Percentiles rank a stretch among this genome's conserved stretches.
phyloP scores from a whole-genome alignment of 495 filamentous ascomycete species.

The Penicillium goetzii region DNA sequence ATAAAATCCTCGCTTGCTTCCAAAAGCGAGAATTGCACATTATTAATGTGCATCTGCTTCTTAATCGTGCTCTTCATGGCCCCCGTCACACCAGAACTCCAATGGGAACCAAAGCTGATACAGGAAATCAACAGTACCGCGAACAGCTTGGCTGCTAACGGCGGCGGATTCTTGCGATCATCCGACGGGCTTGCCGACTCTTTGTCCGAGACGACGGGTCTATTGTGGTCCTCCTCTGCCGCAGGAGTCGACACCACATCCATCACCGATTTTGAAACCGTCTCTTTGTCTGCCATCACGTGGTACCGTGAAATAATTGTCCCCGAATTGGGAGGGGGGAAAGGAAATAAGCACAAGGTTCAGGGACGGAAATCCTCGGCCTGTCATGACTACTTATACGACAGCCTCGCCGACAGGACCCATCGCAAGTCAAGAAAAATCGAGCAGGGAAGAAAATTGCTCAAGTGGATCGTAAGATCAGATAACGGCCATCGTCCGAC shows the following conservation, averaged over 20 bases:
- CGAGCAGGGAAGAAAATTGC: neutral
- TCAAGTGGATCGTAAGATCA: constrained; percentile 14
- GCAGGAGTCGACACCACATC: constrained; percentile 17
- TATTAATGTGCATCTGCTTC: constrained; percentile 48
- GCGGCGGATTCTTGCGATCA: constrained; percentile 34
- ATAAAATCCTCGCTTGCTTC: constrained; percentile 54
- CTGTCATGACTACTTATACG: constrained; percentile 1
- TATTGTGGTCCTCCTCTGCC: neutral
- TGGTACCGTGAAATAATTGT: neutral
- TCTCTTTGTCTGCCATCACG: constrained; percentile 20
- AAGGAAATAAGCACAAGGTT: neutral
- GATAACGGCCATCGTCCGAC: constrained; percentile 26
- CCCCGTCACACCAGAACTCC: constrained; percentile 47
- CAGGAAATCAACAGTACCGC: constrained; percentile 45
- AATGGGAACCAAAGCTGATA: constrained; percentile 49
- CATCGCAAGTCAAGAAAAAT: neutral
- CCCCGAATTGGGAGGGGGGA: neutral
- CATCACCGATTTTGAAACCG: constrained; percentile 18
- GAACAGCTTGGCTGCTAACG: constrained; percentile 39
- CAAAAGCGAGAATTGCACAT: constrained; percentile 48
- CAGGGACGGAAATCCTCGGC: neutral
- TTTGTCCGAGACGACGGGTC: neutral
- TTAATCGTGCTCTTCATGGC: constrained; percentile 53
- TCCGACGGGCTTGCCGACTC: neutral
- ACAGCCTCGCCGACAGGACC: neutral